Evolutionary conservation across 345 rosid species (phyloP), one percentile per base, ranked within the genome.

Genomic region (Acer negundo): DNA sequence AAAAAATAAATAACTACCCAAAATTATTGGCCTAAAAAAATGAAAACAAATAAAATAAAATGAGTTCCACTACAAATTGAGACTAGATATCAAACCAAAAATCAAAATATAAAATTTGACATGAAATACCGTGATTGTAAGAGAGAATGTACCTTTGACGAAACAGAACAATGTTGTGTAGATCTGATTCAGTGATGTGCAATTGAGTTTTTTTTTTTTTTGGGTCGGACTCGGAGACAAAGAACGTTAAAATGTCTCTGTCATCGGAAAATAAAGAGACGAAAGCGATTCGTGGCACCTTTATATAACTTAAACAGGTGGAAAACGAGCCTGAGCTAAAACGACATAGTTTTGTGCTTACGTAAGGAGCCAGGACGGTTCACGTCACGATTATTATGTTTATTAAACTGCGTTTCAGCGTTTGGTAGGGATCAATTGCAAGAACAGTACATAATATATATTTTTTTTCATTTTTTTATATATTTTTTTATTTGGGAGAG

Each of bases 101-200:
- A n/a, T 15, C 10, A 15, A 11, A 7, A 20, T 42, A 42, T 42
- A 42, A 1, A 42, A 24, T 49, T 11, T 47, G 17, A 23, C 0
- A 51, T 24, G 6, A 9, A 62, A 24, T 0, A 10, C 19, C 42
- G 31, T 26, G 8, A 61, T 17, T 9, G 59, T 46, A 20, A 20
- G 71, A 51, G 62, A 53, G 38, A 75, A 75, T 75, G 78, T 38
- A 75, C 78, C 78, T 75, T 15, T 23, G n/a, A 61, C 13, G 61
- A 2, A 62, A 17, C 7, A 13, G 2, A 38, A 7, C n/a, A 40
- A 22, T 5, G 35, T n/a, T 13, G 35, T 1, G 40, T 49, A 75
- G 72, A 75, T 75, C 78, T 67, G 40, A 23, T 1, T 1, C 17
- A 16, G 31, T 44, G 40, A 19, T 42, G 47, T 24, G 76, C 68